A percentile compares a stretch with the other conserved stretches of the same genome.
Conservation (phyloP, 805 yeast species). For the Candida odintsovae region DNA sequence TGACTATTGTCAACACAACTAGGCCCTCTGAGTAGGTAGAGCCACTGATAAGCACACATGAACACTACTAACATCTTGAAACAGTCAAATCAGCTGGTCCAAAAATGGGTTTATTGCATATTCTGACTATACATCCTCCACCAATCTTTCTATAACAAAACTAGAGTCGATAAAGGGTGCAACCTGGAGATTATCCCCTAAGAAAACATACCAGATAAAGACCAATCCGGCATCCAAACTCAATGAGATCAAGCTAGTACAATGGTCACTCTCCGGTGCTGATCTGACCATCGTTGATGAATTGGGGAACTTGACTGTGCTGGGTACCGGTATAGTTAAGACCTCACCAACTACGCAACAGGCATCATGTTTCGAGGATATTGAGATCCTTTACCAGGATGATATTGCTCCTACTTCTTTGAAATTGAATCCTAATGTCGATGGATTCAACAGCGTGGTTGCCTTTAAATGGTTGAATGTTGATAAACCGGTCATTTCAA, state of each 20-base stretch:
- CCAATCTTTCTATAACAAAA: conserved; percentile 28
- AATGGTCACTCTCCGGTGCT: conserved; percentile 76
- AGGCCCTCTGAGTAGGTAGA: not conserved
- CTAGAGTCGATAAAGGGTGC: conserved; percentile 66
- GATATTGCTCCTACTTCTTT: conserved; percentile 18
- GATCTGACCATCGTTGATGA: conserved; percentile 79
- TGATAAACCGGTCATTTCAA: conserved; percentile 60
- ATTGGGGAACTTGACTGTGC: conserved; percentile 57
- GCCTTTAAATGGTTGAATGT: conserved; percentile 68
- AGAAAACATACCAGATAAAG: conserved; percentile 17
- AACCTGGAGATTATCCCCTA: conserved; percentile 56
- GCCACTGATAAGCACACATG: not conserved
- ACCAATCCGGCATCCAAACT: conserved; percentile 20
- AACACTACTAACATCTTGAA: not conserved
- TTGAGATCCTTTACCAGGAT: conserved; percentile 31
- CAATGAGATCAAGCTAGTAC: conserved; percentile 39
- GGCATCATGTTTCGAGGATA: conserved; percentile 20
- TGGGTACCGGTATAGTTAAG: conserved; percentile 44
- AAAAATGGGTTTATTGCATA: conserved; percentile 81
- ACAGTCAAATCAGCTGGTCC: conserved; percentile 50
- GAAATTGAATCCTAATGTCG: not conserved
- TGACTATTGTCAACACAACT: not conserved
- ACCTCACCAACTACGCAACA: conserved; percentile 26
- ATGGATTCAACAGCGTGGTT: conserved; percentile 14
- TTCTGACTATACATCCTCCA: conserved; percentile 33